Evolutionary conservation across 78 protist genomes (phyloP).

Genomic region (Bigelowiella natans): DNA sequence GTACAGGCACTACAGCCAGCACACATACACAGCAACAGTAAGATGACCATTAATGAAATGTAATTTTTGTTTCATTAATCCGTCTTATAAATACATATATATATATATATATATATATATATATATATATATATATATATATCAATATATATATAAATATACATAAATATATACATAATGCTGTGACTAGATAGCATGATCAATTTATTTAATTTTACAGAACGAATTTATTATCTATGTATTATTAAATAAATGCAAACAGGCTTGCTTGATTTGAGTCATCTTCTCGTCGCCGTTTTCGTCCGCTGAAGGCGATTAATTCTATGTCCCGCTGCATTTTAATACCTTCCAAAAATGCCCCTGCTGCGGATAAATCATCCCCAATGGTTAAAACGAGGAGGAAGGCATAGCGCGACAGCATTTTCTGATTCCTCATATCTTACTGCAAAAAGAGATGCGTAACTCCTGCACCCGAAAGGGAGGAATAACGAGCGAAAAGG

Average conservation of each 20-base stretch:
- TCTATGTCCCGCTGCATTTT: too few species aligned
- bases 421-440: too few species aligned
- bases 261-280: neutral
- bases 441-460: too few species aligned
- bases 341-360: too few species aligned
- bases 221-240: neutral
- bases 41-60: neutral
- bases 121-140: neutral
- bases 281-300: neutral
- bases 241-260: neutral
- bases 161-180: neutral
- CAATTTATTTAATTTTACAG: neutral
- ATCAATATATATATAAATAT: neutral
- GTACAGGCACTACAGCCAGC: neutral
- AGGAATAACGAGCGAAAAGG: too few species aligned
- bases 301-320: too few species aligned
- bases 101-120: neutral
- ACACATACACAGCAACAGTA: neutral
- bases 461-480: too few species aligned
- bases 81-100: neutral
- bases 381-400: too few species aligned
- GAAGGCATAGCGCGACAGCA: too few species aligned
- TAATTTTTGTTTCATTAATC: neutral
- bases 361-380: too few species aligned
- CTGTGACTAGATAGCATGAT: neutral